A percentile compares a stretch with the other conserved stretches of the same genome.
Evolutionary conservation across 108 stramenopile species (phyloP).

Genomic region (Cafeteria roenbergensis): DNA sequence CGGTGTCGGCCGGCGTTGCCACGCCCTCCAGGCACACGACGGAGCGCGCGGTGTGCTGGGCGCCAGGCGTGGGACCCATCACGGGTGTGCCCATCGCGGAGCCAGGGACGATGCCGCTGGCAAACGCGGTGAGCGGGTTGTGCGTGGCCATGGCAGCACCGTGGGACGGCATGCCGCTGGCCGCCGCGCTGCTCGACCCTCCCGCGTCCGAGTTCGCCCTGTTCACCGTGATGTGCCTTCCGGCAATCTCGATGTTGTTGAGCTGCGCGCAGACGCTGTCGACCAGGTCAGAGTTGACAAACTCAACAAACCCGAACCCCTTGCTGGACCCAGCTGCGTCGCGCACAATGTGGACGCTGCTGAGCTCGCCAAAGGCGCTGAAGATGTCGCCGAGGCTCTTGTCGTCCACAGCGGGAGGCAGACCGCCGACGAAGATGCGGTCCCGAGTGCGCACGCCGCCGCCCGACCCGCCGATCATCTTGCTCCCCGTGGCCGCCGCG

Average conservation of each 20-base stretch:
- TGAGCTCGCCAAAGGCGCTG: background rate
- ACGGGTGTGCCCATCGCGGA: too few relatives aligned
- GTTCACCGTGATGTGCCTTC: background rate
- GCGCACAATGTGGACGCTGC: background rate
- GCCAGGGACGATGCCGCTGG: background rate
- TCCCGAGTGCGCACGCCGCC: background rate
- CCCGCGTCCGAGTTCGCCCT: background rate
- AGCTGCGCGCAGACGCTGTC: background rate
- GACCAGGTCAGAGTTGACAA: background rate
- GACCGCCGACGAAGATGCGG: background rate
- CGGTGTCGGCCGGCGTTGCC: background rate
- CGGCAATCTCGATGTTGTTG: background rate
- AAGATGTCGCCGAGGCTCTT: background rate
- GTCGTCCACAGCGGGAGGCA: background rate
- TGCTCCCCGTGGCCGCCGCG: too few relatives aligned
- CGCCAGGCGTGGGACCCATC: background rate
- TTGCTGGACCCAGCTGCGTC: background rate
- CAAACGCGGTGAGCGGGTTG: background rate
- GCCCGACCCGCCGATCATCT: too few relatives aligned
- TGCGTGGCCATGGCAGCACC: background rate
- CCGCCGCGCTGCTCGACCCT: background rate
- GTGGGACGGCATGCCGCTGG: background rate
- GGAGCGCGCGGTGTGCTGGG: too few relatives aligned
- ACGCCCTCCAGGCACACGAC: too few relatives aligned
- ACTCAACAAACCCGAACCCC: background rate